phyloP scores from a whole-genome alignment of 2,329 filamentous ascomycete genomes.

The Pseudogymnoascus sp. region DNA sequence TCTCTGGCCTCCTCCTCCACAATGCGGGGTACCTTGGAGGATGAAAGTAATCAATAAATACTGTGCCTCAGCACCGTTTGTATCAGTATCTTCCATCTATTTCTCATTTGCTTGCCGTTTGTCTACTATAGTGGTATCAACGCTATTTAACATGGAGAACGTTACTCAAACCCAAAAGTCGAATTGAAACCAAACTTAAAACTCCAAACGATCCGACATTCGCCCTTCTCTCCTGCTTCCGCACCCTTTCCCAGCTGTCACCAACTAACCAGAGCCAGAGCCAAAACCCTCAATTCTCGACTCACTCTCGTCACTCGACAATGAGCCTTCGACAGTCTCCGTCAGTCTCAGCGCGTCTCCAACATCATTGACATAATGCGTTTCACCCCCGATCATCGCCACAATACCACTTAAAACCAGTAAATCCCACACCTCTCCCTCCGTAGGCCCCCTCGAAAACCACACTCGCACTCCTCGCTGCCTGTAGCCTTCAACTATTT shows the following conservation, averaged over 20 bases:
- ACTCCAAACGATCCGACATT: background rate
- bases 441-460: slow-evolving; percentile 50
- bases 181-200: background rate
- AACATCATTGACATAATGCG: slow-evolving; percentile 74
- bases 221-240: background rate
- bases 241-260: background rate
- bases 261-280: background rate
- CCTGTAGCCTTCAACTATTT: slow-evolving; percentile 80
- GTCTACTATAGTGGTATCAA: slow-evolving; percentile 7
- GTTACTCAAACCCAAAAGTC: background rate
- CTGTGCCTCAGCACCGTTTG: background rate
- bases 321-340: slow-evolving; percentile 49
- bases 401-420: slow-evolving; percentile 79
- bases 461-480: slow-evolving; percentile 68
- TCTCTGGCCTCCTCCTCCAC: background rate
- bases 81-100: background rate
- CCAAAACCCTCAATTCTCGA: background rate
- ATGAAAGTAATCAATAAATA: background rate
- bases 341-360: slow-evolving; percentile 76
- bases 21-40: background rate
- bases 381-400: slow-evolving; percentile 66
- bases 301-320: background rate
- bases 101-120: background rate
- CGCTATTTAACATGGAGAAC: background rate
- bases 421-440: slow-evolving; percentile 45